Conservation (phyloP, 2,329 filamentous ascomycete species). For the Catunica adiposa region DNA sequence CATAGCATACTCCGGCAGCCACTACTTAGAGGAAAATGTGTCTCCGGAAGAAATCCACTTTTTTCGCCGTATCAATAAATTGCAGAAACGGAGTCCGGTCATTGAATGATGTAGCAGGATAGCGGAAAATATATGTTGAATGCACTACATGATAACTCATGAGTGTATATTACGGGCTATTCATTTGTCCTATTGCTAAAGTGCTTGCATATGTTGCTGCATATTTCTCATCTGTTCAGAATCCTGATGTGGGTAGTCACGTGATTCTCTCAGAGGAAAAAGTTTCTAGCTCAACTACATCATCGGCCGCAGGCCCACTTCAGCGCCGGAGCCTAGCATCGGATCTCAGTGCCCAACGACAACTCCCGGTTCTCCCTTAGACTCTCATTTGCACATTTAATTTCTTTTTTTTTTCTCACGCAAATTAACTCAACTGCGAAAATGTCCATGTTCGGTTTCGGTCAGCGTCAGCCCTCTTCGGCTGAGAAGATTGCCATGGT, state of each 20-base stretch:
- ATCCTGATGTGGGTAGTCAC: conserved; percentile 5
- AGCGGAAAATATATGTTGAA: too few relatives aligned
- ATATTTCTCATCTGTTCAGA: background rate
- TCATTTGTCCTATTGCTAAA: background rate
- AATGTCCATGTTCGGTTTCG: conserved; percentile 33
- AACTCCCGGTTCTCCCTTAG: background rate
- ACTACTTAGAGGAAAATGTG: background rate
- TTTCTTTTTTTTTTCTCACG: conserved; percentile 1
- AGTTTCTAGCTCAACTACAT: conserved; percentile 13
- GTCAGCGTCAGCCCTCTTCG: conserved; percentile 67
- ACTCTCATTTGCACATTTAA: background rate
- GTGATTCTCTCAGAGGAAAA: conserved; percentile 9
- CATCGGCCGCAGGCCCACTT: conserved; percentile 4
- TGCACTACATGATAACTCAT: too few relatives aligned
- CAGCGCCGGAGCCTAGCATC: conserved; percentile 4
- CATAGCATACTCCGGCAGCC: background rate
- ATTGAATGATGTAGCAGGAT: too few relatives aligned
- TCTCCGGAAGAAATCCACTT: conserved; percentile 6
- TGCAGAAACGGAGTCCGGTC: background rate
- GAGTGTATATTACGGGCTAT: background rate
- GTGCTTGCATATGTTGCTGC: background rate
- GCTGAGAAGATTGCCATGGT: conserved; percentile 95
- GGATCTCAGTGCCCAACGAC: conserved; percentile 1
- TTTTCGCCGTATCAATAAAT: background rate
- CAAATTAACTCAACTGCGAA: conserved; percentile 14